A percentile compares a stretch with the other conserved stretches of the same genome.
phyloP scores from a whole-genome alignment of 2,329 filamentous ascomycete genomes.

The Fusarium piperis region DNA sequence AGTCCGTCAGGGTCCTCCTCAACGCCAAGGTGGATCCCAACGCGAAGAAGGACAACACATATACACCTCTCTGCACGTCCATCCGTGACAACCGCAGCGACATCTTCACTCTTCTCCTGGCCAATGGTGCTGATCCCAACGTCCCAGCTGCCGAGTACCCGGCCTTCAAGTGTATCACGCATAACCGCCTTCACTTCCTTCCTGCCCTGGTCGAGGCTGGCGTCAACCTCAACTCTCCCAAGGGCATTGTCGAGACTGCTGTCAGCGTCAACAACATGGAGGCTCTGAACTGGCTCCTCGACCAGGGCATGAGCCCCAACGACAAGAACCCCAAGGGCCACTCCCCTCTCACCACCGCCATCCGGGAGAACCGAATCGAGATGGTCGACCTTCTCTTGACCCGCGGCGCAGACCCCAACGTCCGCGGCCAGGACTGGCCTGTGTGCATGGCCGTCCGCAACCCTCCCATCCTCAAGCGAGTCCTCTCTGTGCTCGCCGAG shows the following conservation, averaged over 20 bases:
- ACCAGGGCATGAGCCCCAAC: conserved; percentile 69
- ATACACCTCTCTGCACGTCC: conserved; percentile 73
- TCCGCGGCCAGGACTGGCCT: conserved; percentile 76
- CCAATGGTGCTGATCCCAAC: conserved; percentile 70
- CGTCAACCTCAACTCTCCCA: conserved; percentile 66
- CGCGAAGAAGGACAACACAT: conserved; percentile 70
- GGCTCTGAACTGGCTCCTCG: conserved; percentile 68
- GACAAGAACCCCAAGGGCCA: conserved; percentile 65
- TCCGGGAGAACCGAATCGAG: conserved; percentile 67
- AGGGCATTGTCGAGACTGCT: conserved; percentile 73
- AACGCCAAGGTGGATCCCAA: conserved; percentile 70
- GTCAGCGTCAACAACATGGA: conserved; percentile 70
- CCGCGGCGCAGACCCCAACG: conserved; percentile 68
- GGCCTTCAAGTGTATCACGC: conserved; percentile 74
- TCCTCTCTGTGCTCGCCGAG: conserved; percentile 66
- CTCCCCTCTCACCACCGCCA: conserved; percentile 73
- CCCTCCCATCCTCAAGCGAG: conserved; percentile 66
- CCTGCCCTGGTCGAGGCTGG: conserved; percentile 69
- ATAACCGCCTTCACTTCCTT: conserved; percentile 69
- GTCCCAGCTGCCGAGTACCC: conserved; percentile 71
- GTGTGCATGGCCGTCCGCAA: conserved; percentile 74
- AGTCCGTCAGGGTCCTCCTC: conserved; percentile 66
- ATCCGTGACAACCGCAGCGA: conserved; percentile 73
- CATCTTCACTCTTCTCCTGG: conserved; percentile 68
- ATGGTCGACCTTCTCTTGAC: conserved; percentile 67